Base-by-base conservation (phyloP, 192 early-diverging fungal species). In the Phycomyces blakesleeanus region DNA sequence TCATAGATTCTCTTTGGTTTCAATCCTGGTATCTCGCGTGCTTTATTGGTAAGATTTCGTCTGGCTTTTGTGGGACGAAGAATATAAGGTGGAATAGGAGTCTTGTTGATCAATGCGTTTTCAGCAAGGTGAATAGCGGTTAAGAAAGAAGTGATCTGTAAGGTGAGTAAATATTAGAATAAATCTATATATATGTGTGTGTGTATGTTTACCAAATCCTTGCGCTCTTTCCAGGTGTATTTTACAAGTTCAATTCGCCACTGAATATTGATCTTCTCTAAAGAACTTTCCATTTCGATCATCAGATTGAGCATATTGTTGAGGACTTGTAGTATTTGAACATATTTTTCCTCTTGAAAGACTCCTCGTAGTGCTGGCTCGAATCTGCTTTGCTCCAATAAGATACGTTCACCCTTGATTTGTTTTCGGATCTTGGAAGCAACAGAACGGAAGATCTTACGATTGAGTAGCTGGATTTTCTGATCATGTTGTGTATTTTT, bases 351-450 rank as follows among this genome's bases (percentile, higher is more conserved):
- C 22, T 64, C 57, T 5, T 61, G 75, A 25, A 69, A 76, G 8
- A 61, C 41, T 16, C 75, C 75, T 26, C 75, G 61, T 27, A 73
- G 29, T 10, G 75, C 61, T 12, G 75, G 75, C 39, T 76, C 75
- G 51, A 73, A 76, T 21, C 61, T 41, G 51, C 71, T 73, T 57
- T 72, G 66, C 27, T 72, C 71, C 16, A 76, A 60, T 39, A 76
- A 51, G 18, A 69, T 58, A 10, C 71, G 55, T 38, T 64, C 67
- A n/a, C 54, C 63, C 12, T 47, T 26, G 24, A 73, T 76, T 29
- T 72, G 72, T 41, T 67, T 52, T 18, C 67, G 71, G 11, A 76
- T 76, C 4, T 40, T 38, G 7, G 34, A 44, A 11, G 72, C 58
- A 18, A 76, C 51, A 42, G 63, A 53, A 5, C 67, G 34, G 38